Base-by-base conservation (phyloP, 1,284 basidiomycete species). In the Taiwanofungus camphoratus region DNA sequence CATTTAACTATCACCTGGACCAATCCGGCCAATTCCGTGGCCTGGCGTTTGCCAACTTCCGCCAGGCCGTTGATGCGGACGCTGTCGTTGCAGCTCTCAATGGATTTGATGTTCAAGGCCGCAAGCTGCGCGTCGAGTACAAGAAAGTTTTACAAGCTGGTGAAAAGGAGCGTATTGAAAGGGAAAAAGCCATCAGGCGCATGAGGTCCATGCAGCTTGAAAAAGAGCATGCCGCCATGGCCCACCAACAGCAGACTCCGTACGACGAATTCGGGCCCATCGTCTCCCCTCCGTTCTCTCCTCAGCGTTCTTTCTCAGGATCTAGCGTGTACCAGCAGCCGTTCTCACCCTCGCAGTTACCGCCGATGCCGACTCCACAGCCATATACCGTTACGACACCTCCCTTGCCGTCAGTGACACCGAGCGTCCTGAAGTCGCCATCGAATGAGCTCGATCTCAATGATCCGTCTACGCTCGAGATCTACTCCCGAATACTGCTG, bases 111-210 rank as follows among this genome's bases (percentile, higher is more conserved):
- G 91, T 97, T 16, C 91, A 94, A 59, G 96, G 96, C n/a, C 87
- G 95, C 56, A 99, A 98, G 68, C 76, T 99, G 35, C 87, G 96
- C 26, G 95, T 98, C 46, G 95, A 99, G 68, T 99, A 98, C 75
- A 99, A 99, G 73, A 98, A 98, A 68, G 96, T 98, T 7, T 73
- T 99, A 15, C 95, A 98, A 64, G 93, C 93, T 1, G 95, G 96
- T 36, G 96, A 99, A 67, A 99, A 99, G 71, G 96, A 99, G 62
- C 81, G 92, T 45, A 99, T 99, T 61, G 95, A 99, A 66, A 77
- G 96, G 51, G 96, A 99, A 71, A 99, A 99, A 72, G 96, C 96
- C 2, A 85, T 99, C 55, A 90, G 95, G 57, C 79, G 95, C 45
- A 98, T 99, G 94, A 84, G 92, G 54, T 92, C 89, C 43, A 92